Conservation (phyloP, 2,329 filamentous ascomycete species). For the Ceratocystiopsis sp. region DNA sequence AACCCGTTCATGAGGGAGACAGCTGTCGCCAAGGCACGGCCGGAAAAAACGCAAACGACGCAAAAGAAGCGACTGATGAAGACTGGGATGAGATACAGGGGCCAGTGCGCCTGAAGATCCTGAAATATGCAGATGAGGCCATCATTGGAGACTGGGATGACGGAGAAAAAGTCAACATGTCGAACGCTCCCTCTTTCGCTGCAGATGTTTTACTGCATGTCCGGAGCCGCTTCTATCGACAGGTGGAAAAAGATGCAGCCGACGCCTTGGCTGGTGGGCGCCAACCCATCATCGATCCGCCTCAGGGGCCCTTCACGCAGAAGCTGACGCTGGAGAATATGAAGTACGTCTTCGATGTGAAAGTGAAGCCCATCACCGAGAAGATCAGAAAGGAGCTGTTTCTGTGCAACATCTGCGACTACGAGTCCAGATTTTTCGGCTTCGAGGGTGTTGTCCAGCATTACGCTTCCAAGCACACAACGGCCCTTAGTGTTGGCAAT, state of each 20-base stretch:
- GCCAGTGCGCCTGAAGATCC: constrained; percentile 47
- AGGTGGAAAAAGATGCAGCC: constrained; percentile 35
- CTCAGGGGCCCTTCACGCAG: constrained; percentile 36
- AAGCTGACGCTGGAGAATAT: constrained; percentile 66
- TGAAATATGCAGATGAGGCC: constrained; percentile 50
- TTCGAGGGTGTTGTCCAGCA: constrained; percentile 72
- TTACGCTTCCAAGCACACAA: constrained; percentile 68
- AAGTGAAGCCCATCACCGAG: constrained; percentile 54
- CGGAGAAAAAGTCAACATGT: constrained; percentile 44
- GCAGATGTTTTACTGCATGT: constrained; percentile 53
- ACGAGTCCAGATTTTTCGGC: constrained; percentile 48
- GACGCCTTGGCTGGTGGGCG: constrained; percentile 28
- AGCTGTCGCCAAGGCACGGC: constrained; percentile 6
- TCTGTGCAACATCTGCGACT: constrained; percentile 53
- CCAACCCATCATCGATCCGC: constrained; percentile 27
- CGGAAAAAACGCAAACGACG: constrained; percentile 12
- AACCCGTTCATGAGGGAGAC: too few relatives aligned
- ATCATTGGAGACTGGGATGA: constrained; percentile 48
- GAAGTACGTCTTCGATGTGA: constrained; percentile 70
- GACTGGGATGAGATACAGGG: constrained; percentile 57
- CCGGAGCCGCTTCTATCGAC: constrained; percentile 47
- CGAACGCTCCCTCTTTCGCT: constrained; percentile 51
- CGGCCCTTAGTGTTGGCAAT: constrained; percentile 49
- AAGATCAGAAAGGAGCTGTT: constrained; percentile 54
- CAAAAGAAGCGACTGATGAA: constrained; percentile 40